Evolutionary conservation across 306 rosid genomes (phyloP).

Genomic region (Cucumis cinereus): DNA sequence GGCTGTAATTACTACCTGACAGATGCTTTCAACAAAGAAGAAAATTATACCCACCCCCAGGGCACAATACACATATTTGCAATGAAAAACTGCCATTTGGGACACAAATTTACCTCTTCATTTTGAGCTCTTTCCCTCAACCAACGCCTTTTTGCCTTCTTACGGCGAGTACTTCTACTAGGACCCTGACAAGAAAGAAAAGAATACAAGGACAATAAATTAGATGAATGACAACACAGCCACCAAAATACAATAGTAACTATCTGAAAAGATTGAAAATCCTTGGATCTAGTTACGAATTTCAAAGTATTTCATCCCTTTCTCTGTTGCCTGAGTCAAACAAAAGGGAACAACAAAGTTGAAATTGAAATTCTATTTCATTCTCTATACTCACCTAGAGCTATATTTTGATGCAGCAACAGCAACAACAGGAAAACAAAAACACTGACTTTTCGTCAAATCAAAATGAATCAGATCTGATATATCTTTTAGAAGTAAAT

Average conservation of each 20-base stretch:
- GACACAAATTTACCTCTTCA: constrained; percentile 40
- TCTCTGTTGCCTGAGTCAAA: not conserved
- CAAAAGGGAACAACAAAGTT: not conserved
- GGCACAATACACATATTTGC: not conserved
- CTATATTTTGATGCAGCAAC: not conserved
- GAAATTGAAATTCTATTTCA: not conserved
- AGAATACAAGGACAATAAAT: not conserved
- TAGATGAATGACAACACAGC: not conserved
- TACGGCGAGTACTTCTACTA: constrained; percentile 86
- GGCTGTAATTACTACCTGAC: too few relatives aligned
- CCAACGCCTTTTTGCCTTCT: constrained; percentile 73
- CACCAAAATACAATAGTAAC: not conserved
- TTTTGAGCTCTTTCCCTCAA: constrained; percentile 54
- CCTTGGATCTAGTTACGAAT: not conserved
- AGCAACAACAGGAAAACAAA: not conserved
- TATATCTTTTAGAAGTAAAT: not conserved
- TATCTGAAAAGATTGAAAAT: not conserved
- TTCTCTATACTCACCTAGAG: not conserved
- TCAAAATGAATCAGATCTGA: not conserved
- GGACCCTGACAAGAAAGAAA: constrained; percentile 34
- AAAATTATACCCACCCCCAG: not conserved
- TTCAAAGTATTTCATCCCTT: not conserved
- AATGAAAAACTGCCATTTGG: constrained; percentile 4
- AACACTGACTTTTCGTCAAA: not conserved
- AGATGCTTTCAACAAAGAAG: not conserved